Conservation (phyloP, 306 rosid species). For the Arachis stenosperma region DNA sequence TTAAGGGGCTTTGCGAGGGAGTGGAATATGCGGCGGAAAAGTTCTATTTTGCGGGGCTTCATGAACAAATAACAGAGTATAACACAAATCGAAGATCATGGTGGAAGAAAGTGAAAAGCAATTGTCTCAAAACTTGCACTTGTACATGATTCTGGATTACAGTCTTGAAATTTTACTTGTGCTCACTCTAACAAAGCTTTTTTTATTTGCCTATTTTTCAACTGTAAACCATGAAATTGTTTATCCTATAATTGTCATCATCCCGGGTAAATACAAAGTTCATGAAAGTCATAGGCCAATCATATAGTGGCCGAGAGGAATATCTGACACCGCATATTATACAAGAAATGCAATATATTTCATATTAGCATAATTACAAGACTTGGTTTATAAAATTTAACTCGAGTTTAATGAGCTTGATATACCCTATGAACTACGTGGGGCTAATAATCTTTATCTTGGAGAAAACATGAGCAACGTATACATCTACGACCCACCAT, state of each 20-base stretch:
- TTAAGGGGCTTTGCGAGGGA: constrained; percentile 35
- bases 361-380: constrained; percentile 34
- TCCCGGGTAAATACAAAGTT: neutral
- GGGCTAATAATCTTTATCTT: constrained; percentile 29
- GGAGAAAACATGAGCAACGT: constrained; percentile 23
- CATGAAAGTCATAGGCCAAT: neutral
- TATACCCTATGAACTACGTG: constrained; percentile 21
- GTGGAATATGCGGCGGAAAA: constrained; percentile 18
- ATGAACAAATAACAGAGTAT: constrained; percentile 36
- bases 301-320: neutral
- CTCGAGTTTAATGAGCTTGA: constrained; percentile 2
- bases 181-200: too few relatives aligned
- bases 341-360: neutral
- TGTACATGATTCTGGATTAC: neutral
- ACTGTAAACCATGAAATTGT: neutral
- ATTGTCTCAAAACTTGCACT: neutral
- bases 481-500: constrained; percentile 68
- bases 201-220: neutral
- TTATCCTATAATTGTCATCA: neutral
- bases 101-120: constrained; percentile 22
- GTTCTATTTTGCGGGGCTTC: constrained; percentile 48
- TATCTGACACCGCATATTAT: neutral
- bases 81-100: constrained; percentile 13
- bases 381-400: neutral
- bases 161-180: too few relatives aligned